A percentile compares a stretch with the other conserved stretches of the same genome.
phyloP scores from a whole-genome alignment of 805 yeast species.

The Vanderwaltozyma tropicalis region DNA sequence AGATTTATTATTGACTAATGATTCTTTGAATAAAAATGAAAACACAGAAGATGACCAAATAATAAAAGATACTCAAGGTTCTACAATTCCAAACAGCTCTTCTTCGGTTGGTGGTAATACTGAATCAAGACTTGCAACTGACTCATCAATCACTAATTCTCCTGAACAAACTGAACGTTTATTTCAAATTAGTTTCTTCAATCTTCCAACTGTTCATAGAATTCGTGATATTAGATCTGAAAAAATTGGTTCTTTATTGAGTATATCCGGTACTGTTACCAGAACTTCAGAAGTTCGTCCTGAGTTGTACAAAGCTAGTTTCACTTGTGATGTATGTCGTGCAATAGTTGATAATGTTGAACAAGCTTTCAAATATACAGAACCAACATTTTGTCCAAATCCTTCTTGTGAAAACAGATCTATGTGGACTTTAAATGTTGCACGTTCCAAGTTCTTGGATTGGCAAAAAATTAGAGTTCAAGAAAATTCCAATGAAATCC shows the following conservation, averaged over 20 bases:
- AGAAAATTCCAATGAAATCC: constrained; percentile 92
- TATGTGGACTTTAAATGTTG: constrained; percentile 72
- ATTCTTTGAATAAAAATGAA: constrained; percentile 21
- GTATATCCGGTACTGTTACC: constrained; percentile 90
- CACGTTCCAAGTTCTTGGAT: constrained; percentile 81
- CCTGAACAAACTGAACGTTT: constrained; percentile 51
- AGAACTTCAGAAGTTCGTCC: constrained; percentile 95
- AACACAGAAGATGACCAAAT: constrained; percentile 26
- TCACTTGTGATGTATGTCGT: constrained; percentile 81
- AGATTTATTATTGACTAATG: constrained; percentile 42
- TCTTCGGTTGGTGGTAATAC: constrained; percentile 9
- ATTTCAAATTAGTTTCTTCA: constrained; percentile 85
- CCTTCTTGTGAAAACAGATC: constrained; percentile 82
- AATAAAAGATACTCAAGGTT: constrained; percentile 7
- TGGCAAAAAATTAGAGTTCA: constrained; percentile 96
- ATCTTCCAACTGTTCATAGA: constrained; percentile 70
- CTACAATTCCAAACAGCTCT: constrained; percentile 3
- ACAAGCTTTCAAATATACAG: constrained; percentile 86
- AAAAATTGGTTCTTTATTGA: constrained; percentile 71
- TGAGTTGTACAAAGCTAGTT: constrained; percentile 76
- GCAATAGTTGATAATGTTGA: constrained; percentile 82
- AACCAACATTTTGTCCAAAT: constrained; percentile 84
- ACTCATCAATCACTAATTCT: constrained; percentile 35
- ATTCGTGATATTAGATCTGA: constrained; percentile 87
- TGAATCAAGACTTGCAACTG: constrained; percentile 21